Evolutionary conservation across 495 filamentous ascomycete genomes (phyloP).

Genomic region (Parathielavia appendiculata): DNA sequence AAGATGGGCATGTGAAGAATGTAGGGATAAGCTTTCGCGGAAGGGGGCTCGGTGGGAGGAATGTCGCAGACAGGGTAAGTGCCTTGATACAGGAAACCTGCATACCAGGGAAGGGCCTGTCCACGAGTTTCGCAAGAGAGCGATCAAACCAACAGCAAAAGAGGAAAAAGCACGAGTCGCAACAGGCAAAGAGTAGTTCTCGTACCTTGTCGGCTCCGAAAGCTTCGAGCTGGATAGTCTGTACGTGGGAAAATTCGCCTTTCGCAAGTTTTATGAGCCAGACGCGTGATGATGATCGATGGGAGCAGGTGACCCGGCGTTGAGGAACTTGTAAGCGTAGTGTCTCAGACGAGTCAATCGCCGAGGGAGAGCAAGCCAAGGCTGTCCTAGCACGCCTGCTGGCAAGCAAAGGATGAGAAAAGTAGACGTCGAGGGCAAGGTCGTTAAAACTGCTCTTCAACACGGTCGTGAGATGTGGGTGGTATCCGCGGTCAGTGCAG

Average conservation of each 20-base stretch:
- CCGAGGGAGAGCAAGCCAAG: neutral
- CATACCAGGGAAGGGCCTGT: slow-evolving; percentile 32
- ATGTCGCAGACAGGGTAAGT: slow-evolving; percentile 21
- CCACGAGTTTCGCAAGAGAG: slow-evolving; percentile 24
- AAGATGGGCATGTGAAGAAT: slow-evolving; percentile 24
- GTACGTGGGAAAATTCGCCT: neutral
- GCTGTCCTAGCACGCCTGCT: neutral
- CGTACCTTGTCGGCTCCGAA: neutral
- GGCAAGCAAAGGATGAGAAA: neutral
- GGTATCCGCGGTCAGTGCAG: slow-evolving; percentile 3
- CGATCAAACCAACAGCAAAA: slow-evolving; percentile 14
- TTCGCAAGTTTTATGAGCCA: too few species aligned
- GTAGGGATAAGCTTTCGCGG: slow-evolving; percentile 24
- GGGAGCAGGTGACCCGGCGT: neutral
- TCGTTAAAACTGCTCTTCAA: slow-evolving; percentile 3
- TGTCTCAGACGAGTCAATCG: slow-evolving; percentile 6
- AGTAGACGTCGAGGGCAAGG: neutral
- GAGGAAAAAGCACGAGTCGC: neutral
- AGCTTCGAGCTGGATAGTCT: neutral
- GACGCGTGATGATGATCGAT: neutral
- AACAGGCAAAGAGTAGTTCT: neutral
- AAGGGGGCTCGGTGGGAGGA: slow-evolving; percentile 20
- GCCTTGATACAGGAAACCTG: slow-evolving; percentile 29
- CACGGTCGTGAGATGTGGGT: neutral
- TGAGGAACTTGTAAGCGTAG: too few species aligned